Percentiles rank a stretch among this genome's conserved stretches.
Conservation (phyloP, 345 rosid species). For the Eucalyptus tenuipes region DNA sequence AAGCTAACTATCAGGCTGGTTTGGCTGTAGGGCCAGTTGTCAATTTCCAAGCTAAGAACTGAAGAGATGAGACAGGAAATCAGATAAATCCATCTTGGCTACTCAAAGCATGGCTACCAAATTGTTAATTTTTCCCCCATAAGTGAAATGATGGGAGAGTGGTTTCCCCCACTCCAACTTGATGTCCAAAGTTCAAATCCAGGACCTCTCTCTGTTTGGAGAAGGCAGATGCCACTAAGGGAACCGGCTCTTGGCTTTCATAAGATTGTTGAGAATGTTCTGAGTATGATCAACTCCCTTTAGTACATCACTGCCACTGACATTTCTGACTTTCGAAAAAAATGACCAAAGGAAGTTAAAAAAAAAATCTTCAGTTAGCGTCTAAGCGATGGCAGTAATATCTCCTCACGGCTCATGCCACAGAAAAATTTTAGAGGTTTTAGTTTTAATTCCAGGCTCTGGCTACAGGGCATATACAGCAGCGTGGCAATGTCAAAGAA, state of each 20-base stretch:
- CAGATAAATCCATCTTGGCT: not conserved
- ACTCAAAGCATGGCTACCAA: not conserved
- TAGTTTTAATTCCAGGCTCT: not conserved
- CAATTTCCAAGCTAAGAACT: not conserved
- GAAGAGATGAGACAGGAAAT: not conserved
- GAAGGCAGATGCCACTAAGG: not conserved
- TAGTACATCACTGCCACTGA: not conserved
- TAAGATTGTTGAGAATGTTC: not conserved
- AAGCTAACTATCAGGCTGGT: not conserved
- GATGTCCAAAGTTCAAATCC: not conserved
- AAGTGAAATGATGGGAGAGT: not conserved
- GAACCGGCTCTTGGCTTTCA: not conserved
- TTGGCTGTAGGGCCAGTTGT: not conserved
- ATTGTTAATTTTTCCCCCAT: not conserved
- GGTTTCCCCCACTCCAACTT: not conserved
- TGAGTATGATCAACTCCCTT: not conserved
- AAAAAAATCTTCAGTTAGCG: not conserved
- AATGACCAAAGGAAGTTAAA: not conserved
- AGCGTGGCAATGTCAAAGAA: conserved; percentile 67
- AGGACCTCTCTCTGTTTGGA: not conserved
- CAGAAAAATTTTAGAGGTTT: not conserved
- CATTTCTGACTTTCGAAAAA: not conserved
- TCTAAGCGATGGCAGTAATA: not conserved
- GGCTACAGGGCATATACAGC: conserved; percentile 54
- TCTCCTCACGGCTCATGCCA: not conserved